phyloP scores from a whole-genome alignment of 2,329 filamentous ascomycete genomes.

The Ceratocystis diversiconidia region DNA sequence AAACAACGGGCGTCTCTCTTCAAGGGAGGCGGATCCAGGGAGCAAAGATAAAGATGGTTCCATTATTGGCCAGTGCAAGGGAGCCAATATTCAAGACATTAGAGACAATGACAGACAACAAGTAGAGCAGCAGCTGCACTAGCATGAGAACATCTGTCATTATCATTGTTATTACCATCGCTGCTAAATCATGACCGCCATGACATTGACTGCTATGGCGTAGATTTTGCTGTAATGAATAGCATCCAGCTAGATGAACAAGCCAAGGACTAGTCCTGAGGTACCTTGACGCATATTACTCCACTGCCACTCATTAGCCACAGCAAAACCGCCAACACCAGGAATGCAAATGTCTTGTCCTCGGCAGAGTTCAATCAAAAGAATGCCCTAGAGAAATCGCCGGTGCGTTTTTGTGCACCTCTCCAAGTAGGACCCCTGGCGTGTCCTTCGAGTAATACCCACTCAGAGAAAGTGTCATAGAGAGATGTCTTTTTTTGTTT shows the following conservation, averaged over 20 bases:
- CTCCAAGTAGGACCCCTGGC: no score
- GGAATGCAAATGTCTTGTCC: slow-evolving; percentile 1
- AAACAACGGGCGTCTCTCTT: background rate
- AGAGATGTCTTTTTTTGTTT: background rate
- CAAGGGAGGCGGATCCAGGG: background rate
- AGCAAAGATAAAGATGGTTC: background rate
- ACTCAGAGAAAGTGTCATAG: background rate
- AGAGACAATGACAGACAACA: background rate
- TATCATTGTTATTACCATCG: no score
- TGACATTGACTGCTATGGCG: no score
- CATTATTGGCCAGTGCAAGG: background rate
- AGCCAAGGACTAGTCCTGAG: no score
- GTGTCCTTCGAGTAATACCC: no score
- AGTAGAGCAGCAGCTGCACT: background rate
- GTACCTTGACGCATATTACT: background rate
- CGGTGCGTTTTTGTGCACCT: background rate
- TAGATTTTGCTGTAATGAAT: no score
- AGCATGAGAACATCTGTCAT: background rate
- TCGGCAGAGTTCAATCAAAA: background rate
- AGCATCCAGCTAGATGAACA: no score
- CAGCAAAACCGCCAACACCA: background rate
- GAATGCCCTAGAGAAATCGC: background rate
- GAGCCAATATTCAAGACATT: background rate
- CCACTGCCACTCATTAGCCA: background rate
- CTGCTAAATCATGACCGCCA: no score